Percentiles rank a stretch among this genome's conserved stretches.
Evolutionary conservation across 805 yeast genomes (phyloP).

Genomic region (Wickerhamomyces rabaulensis): DNA sequence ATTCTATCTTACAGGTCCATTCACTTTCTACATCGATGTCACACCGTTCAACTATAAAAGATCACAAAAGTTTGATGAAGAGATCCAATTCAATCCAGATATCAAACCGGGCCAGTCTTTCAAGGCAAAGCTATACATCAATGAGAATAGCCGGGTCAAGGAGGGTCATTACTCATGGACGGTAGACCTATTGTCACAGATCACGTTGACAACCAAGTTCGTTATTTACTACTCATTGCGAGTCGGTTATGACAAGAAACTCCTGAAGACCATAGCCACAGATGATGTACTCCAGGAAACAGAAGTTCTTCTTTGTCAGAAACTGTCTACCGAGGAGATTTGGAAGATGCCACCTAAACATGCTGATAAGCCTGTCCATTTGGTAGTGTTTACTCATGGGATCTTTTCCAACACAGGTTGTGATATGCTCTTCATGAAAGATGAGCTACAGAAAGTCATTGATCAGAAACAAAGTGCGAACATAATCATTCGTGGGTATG

Average conservation of each 20-base stretch:
- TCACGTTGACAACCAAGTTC: constrained; percentile 65
- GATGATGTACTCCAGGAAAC: background rate
- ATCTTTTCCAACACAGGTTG: constrained; percentile 85
- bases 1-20: constrained; percentile 87
- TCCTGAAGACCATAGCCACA: constrained; percentile 11
- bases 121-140: constrained; percentile 47
- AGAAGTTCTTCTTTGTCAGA: constrained; percentile 23
- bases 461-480: constrained; percentile 30
- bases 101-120: constrained; percentile 71
- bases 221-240: constrained; percentile 62
- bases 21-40: constrained; percentile 77
- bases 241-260: constrained; percentile 41
- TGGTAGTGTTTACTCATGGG: constrained; percentile 88
- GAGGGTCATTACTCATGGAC: constrained; percentile 56
- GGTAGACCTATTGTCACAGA: constrained; percentile 76
- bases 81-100: constrained; percentile 41
- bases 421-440: constrained; percentile 85
- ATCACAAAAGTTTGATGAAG: constrained; percentile 35
- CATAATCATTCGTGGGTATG: constrained; percentile 75
- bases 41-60: constrained; percentile 60
- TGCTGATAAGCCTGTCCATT: constrained; percentile 59
- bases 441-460: constrained; percentile 51
- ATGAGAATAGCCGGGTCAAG: constrained; percentile 34
- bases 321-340: constrained; percentile 55
- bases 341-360: constrained; percentile 68